Evolutionary conservation across 805 yeast genomes (phyloP), one percentile per base, ranked within the genome.

Genomic region (Sungouiella thailandica): DNA sequence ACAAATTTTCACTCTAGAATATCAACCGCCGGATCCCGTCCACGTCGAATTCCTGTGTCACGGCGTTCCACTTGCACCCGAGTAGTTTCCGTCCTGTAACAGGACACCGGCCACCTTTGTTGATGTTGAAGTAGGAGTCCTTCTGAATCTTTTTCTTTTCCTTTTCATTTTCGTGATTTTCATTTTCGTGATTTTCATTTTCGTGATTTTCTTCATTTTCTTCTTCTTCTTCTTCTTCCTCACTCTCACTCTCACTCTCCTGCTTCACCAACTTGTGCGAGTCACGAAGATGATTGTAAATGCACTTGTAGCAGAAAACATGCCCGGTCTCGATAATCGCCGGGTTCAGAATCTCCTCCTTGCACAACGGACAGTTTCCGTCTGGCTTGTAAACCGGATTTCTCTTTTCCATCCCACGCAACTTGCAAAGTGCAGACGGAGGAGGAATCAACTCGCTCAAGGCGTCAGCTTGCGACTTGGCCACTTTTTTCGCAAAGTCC

Each of bases 311-410:
- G 57, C 96, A 88, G 46, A 82, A 84, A 0, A 87, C 95, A 42
- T 78, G 80, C 0, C 98, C 98, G 0, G 97, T 87, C 53, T 89
- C 97, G 23, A 90, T 76, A 9, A 83, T 75, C 0, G 95, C 86
- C 3, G 96, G 96, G 47, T 85, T 87, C 20, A 72, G 73, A 10
- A 88, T 74, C 12, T 55, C 63, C 8, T 75, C 58, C 17, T 71
- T 58, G 52, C 97, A 90, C 10, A 90, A 52, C 1, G 89, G 85
- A 58, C 97, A 90, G 2, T 43, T 28, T 8, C 52, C 50, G 1
- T 60, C 59, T 2, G 58, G 53, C 10, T 58, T 60, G 40, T 55
- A 66, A 4, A 36, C 37, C n/a, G n/a, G n/a, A n/a, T n/a, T n/a
- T n/a, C n/a, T n/a, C 28, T 41, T 44, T 28, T 37, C 45, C 11